Base-by-base conservation (phyloP, 306 rosid genomes). In the Pyrus pyrifolia region DNA sequence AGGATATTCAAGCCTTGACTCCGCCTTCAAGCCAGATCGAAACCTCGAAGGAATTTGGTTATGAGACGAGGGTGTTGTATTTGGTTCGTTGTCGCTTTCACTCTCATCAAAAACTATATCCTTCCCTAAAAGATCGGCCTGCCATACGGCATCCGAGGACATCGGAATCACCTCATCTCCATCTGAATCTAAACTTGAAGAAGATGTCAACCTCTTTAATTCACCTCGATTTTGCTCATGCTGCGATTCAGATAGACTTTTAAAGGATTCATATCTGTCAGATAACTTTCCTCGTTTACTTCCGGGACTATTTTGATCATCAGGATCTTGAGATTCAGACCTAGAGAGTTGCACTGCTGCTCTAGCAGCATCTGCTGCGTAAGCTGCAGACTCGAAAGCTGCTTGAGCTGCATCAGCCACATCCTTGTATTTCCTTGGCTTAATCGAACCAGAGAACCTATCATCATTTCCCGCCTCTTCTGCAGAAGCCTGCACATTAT, bases 381-480 rank as follows among this genome's bases (percentile, higher is more conserved):
- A 76, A 77, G 96, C 93, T 30, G 97, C 98, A 7, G 96, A 91
- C 83, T 94, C 93, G 45, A 91, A 94, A 22, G 98, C 98, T 83
- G 97, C 98, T 73, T 94, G 97, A 66, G 98, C 98, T 68, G 98
- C 97, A 71, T 81, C 92, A 23, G 97, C 88, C 49, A 88, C 98
- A 10, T 85, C 95, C 84, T 80, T 91, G 79, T 89, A 94, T 82
- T 87, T 86, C 83, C 46, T 83, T 67, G 52, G 71, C 74, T 82
- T 87, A 30, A 78, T 79, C 6, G 96, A 86, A 78, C 80, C 81
- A 13, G 89, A 82, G 22, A 79, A 81, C 79, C 76, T 82, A 51
- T 78, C 82, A 71, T 83, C 81, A 31, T 75, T 85, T 52, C 71
- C 89, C 4, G 55, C 73, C 62, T 81, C 88, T 49, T 86, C 85